Evolutionary conservation across 257 asterid genomes (phyloP), one percentile per base, ranked within the genome.

Genomic region (Knoxia roxburghii): DNA sequence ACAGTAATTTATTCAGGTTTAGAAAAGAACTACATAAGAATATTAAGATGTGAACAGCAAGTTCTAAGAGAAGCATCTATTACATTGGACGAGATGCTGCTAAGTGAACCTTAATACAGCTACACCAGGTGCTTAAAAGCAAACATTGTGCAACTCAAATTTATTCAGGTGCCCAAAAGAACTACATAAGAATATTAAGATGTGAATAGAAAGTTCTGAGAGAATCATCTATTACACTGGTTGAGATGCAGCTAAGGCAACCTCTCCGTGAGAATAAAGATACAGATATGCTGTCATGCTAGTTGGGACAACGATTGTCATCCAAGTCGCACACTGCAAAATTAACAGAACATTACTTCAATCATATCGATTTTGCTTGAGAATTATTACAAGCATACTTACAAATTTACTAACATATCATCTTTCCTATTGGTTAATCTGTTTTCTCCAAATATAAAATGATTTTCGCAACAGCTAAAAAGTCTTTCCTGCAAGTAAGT

Each of bases 51-150:
- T 4, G 41, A n/a, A n/a, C n/a, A n/a, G 41, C 4, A 37, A 37
- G 9, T 3, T 37, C 4, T 37, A 9, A 37, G 41, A 37, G 41
- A 37, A 37, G 41, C 41, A 37, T 37, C 41, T 37, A 37, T 91
- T 94, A 94, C 99, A 94, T 98, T 86, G 99, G 99, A 90, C 91
- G 99, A 74, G 85, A 94, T 64, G 99, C 99, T 68, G 99, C 97
- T 85, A 91, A 81, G 27, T 90, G 73, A 71, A 91, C 96, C 84
- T 91, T n/a, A n/a, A n/a, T 33, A 18, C 35, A 67, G 41, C 27
- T 45, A 39, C n/a, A 18, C 39, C 23, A 69, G 30, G 64, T 33
- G 29, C 13, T 32, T 33, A 43, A 41, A 45, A 32, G 10, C 10
- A 46, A 45, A 12, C 17, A 45, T 20, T 33, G 26, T 57, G 27